Base-by-base conservation (phyloP, 2,329 filamentous ascomycete species). In the Cladosporium sphaerospermum region DNA sequence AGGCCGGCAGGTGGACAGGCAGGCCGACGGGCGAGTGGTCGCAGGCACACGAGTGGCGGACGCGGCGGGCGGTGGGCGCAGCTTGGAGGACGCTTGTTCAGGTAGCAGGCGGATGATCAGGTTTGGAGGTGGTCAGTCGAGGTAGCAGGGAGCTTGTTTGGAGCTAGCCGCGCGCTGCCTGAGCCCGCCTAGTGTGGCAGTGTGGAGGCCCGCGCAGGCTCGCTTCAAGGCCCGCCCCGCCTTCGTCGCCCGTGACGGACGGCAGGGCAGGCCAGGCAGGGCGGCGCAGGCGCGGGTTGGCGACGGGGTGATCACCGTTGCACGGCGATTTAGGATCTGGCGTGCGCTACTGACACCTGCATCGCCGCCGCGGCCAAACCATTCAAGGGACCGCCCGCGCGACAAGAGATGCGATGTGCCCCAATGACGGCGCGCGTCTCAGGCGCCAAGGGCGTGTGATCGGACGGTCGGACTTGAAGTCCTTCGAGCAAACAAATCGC, bases 61-160 rank as follows among this genome's bases (percentile, higher is more conserved):
- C 31, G 41, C 32, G 37, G 48, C 11, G 33, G 13, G 48, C 48
- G 33, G 46, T 32, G 23, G 46, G 46, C 36, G 46, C 37, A 19
- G 48, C 48, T 18, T 23, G 32, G 16, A 43, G 41, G 16, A 51
- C 48, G 48, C 48, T 51, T 44, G 18, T 36, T 39, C 48, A 51
- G 48, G 48, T 51, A 51, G 48, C 41, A 51, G 48, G 40, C 48
- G 48, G 48, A 23, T 51, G 48, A 51, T 51, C 48, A 51, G 40
- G 40, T 43, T 50, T 18, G 16, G 47, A 34, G 39, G 28, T 16
- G 7, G 18, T 28, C 23, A 28, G 23, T 28, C 23, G 23, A 28
- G 23, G 23, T 28, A 28, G 23, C 23, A 28, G 23, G 23, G 23
- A 28, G 23, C 23, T 28, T 28, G 3, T 28, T 28, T 28, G 23